Evolutionary conservation across 2,329 filamentous ascomycete species (phyloP), one percentile per base, ranked within the genome.

Genomic region (Sclerotiophoma versabilis): DNA sequence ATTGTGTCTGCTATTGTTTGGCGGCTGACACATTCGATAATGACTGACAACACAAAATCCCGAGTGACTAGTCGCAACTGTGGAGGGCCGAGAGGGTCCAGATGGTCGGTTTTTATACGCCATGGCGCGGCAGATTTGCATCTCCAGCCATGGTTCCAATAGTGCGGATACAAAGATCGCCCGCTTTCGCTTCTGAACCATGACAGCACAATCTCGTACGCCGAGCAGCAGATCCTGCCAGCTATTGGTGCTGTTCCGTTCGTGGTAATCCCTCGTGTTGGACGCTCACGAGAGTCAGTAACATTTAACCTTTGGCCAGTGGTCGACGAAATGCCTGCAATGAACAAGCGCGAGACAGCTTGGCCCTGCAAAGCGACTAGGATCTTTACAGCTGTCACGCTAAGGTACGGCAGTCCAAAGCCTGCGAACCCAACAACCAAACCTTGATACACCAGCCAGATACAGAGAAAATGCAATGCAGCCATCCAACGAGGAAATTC

Each of bases 321-420:
- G 22, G 22, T 54, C 29, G 38, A 45, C 26, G 33, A 49, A 20
- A 19, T 30, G 22, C 22, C 37, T 19, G 15, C 44, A 25, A 39
- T 19, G 22, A 46, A 41, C 23, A 41, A 41, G 25, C 44, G 33
- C 30, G 38, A 38, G 33, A 39, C 26, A 49, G 38, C 32, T 44
- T 49, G 34, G 27, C 34, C 26, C 11, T 22, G 15, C 27, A 38
- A 44, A 49, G 39, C 29, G 30, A 47, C 43, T 47, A 47, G 29
- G 48, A 47, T 43, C 33, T 22, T 44, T 33, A 22, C 51, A 54
- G 38, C 51, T 54, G 51, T 49, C 44, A 54, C 45, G 45, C 45
- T 49, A 49, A 36, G 36, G 27, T 34, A 23, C 34, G 20, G 34
- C 33, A 45, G 8, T 34, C 19, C 45, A 38, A 39, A 39, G 37